Conservation (phyloP, 2,329 filamentous ascomycete genomes). For the Aspergillus fumigatiaffinis region DNA sequence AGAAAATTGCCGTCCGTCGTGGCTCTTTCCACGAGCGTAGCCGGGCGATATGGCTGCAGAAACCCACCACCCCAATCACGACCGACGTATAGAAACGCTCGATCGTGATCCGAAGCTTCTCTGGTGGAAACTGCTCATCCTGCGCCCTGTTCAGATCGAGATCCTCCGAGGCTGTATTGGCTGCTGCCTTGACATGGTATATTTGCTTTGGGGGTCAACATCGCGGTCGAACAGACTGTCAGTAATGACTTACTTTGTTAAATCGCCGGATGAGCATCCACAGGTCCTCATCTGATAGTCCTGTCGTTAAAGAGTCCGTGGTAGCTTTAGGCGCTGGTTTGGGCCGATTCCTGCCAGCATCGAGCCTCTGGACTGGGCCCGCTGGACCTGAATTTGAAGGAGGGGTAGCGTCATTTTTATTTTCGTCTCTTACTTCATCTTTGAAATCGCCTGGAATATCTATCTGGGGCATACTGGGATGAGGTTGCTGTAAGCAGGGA, state of each 20-base stretch:
- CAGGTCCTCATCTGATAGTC: conserved; percentile 65
- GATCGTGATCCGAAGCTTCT: conserved; percentile 73
- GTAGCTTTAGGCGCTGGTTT: neutral
- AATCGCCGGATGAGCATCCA: conserved; percentile 70
- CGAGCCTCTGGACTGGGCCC: neutral
- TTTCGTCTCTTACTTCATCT: neutral
- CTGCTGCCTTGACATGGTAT: conserved; percentile 67
- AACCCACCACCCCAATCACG: conserved; percentile 60
- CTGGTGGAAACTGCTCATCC: conserved; percentile 79
- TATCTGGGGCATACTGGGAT: neutral
- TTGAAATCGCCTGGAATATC: neutral
- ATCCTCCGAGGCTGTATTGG: conserved; percentile 58
- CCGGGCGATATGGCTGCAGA: conserved; percentile 70
- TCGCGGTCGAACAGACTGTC: neutral
- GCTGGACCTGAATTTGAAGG: neutral
- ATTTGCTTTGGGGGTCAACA: conserved; percentile 48
- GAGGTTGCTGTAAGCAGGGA: neutral
- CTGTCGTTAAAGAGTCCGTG: neutral
- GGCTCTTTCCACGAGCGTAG: conserved; percentile 76
- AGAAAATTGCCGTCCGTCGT: conserved; percentile 64
- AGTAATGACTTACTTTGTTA: conserved; percentile 55
- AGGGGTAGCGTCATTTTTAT: neutral
- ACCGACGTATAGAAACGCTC: conserved; percentile 82
- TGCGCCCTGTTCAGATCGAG: conserved; percentile 78
- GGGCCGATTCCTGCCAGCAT: neutral